phyloP scores from a whole-genome alignment of 768 basidiomycete species.

The Tylopilus intermedius region DNA sequence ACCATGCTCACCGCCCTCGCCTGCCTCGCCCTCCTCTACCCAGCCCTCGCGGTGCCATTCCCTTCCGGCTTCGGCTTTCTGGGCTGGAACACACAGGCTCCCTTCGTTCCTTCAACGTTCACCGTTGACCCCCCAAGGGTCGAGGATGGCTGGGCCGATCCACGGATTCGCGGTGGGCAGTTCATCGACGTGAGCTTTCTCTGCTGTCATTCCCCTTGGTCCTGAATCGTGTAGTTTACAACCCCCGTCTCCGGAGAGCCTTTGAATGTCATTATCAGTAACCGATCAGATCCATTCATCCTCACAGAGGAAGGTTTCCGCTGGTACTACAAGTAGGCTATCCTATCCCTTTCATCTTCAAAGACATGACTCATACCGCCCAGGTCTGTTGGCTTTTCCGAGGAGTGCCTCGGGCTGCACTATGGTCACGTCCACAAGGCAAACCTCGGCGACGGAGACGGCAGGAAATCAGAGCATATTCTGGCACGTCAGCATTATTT shows the following conservation, averaged over 20 bases:
- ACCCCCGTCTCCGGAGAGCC: conserved; percentile 69
- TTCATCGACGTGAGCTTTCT: conserved; percentile 62
- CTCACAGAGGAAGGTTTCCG: conserved; percentile 71
- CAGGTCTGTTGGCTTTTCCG: conserved; percentile 77
- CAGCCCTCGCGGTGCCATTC: conserved; percentile 14
- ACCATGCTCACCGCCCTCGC: conserved; percentile 14
- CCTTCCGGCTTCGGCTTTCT: not conserved
- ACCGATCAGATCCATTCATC: conserved; percentile 71
- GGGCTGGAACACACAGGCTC: conserved; percentile 9
- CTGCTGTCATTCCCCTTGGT: not conserved
- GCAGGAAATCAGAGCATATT: conserved; percentile 60
- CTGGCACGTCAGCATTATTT: conserved; percentile 76
- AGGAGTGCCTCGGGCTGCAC: conserved; percentile 79
- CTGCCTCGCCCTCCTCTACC: conserved; percentile 12
- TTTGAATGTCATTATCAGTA: conserved; percentile 78
- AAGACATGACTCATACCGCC: not conserved
- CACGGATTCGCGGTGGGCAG: conserved; percentile 65
- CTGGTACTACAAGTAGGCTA: conserved; percentile 56
- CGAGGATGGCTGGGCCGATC: conserved; percentile 55
- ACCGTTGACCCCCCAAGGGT: conserved; percentile 13
- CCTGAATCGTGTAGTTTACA: conserved; percentile 48
- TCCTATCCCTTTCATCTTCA: not conserved
- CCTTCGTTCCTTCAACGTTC: conserved; percentile 2
- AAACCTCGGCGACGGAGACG: conserved; percentile 79
- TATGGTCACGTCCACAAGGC: conserved; percentile 72